Evolutionary conservation across 495 filamentous ascomycete genomes (phyloP).

Genomic region (Penicillium cinerascens): DNA sequence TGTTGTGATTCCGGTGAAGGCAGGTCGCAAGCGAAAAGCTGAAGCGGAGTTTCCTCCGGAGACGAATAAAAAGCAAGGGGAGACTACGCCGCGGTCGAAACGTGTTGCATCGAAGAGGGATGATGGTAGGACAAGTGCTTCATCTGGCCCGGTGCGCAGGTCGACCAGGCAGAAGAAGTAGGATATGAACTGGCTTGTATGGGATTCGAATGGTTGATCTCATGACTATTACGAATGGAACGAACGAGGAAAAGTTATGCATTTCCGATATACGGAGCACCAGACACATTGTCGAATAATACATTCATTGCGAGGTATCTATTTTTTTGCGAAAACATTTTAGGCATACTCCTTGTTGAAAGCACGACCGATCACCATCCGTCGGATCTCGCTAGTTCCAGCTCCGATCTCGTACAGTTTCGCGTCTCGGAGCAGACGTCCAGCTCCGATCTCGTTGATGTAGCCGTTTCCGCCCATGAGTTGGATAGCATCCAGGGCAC

Average conservation of each 20-base stretch:
- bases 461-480: constrained; percentile 95
- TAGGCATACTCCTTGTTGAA: constrained; percentile 86
- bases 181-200: background rate
- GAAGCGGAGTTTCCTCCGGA: constrained; percentile 28
- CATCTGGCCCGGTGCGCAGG: constrained; percentile 29
- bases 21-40: constrained; percentile 39
- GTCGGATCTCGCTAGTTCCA: constrained; percentile 87
- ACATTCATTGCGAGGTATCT: constrained; percentile 2
- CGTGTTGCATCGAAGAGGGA: constrained; percentile 26
- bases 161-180: constrained; percentile 34
- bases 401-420: constrained; percentile 97
- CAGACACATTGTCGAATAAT: background rate
- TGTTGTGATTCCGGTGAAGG: constrained; percentile 14
- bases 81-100: constrained; percentile 23
- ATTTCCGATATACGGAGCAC: background rate
- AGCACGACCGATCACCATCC: constrained; percentile 91
- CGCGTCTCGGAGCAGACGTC: constrained; percentile 78
- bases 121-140: constrained; percentile 1
- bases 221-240: background rate
- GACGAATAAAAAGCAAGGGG: constrained; percentile 6
- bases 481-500: constrained; percentile 86
- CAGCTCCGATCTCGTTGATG: constrained; percentile 89
- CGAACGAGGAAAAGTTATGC: background rate
- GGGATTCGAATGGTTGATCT: background rate
- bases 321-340: background rate